Base-by-base conservation (phyloP, 208 protist species). In the Blechomonas ayalai region DNA sequence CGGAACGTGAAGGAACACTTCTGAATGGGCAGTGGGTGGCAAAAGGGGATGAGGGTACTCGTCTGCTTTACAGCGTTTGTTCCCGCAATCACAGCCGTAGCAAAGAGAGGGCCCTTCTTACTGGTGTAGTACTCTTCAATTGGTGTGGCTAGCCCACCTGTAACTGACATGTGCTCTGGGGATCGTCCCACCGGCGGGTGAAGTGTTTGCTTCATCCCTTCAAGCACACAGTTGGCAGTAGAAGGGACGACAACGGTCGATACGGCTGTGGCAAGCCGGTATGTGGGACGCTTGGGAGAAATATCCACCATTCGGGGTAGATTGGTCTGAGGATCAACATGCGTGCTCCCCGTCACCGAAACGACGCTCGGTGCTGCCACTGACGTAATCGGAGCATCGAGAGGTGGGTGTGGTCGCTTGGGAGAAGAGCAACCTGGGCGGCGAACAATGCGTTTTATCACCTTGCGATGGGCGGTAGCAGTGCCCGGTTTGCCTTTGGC, bases 41-140 rank as follows among this genome's bases (percentile, higher is more conserved):
- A 98, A 37, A 98, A 96, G 1, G 96, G 96, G 18, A 98, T 89
- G 31, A 98, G 54, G 31, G 87, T 78, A 44, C 67, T 76, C 12
- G 90, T 78, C 36, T 87, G 82, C 69, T 97, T 97, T 10, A 91
- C 94, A 0, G 85, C 96, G 72, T 94, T 95, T 5, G 90, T 97
- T 34, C 90, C 92, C 1, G 91, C 90, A 49, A 92, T 83, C 5
- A 89, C 77, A 10, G 84, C 84, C 1, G 84, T 92, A 23, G 84
- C 76, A 38, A 92, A 92, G 20, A 92, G 58, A 1, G 84, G 84
- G 0, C 79, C 84, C 49, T 87, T 89, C 31, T 75, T 71, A 35
- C 61, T 65, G 5, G 78, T 92, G 75, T 92, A 92, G 60, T 88
- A 92, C 54, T 92, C 82, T 59, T 92, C 82, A 62, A 88, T 72